Evolutionary conservation across 1,139 yeast species (phyloP), one percentile per base, ranked within the genome.

Genomic region (Diutina sp.): DNA sequence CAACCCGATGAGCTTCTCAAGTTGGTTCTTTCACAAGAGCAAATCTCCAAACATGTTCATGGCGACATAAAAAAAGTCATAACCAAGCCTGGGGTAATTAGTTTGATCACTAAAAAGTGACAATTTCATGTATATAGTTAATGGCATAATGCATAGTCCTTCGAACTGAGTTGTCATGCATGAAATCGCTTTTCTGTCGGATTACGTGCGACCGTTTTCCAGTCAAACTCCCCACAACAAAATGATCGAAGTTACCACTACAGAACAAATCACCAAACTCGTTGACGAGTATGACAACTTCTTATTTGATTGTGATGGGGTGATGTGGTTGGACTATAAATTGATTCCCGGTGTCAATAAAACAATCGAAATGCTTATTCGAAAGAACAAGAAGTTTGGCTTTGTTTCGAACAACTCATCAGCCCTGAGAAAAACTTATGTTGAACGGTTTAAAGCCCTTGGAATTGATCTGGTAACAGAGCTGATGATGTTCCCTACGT

Each of bases 231-330:
- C 41, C 16, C 41, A 35, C 41, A 12, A 2, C 41, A 11, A 11
- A 8, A 46, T 46, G 51, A 47, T n/a, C 5, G 51, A 47, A 25
- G 29, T 29, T 7, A 47, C 35, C 5, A 7, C 51, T 12, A 14
- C 18, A 12, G 38, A 12, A 12, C 16, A 28, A 14, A 29, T 47
- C 6, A 38, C 32, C 14, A n/a, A 50, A 50, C 18, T 50, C 16
- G n/a, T 50, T 16, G 44, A 50, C 28, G 53, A 50, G 12, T 50
- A 29, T 32, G 53, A 50, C 8, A 29, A 38, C 21, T 59, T 60
- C 35, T 58, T 60, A 12, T 60, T 91, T 67, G 98, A 91, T 66
- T 91, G 98, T 70, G 98, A 91, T 67, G 98, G 91, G 0, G 98
- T 91, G 8, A 74, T 91, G 56, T 91, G 98, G 98, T 74, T 86